Conservation (phyloP, 225 moss, liverwort and hornwort species). For the Pseudisothecium myosuroides region DNA sequence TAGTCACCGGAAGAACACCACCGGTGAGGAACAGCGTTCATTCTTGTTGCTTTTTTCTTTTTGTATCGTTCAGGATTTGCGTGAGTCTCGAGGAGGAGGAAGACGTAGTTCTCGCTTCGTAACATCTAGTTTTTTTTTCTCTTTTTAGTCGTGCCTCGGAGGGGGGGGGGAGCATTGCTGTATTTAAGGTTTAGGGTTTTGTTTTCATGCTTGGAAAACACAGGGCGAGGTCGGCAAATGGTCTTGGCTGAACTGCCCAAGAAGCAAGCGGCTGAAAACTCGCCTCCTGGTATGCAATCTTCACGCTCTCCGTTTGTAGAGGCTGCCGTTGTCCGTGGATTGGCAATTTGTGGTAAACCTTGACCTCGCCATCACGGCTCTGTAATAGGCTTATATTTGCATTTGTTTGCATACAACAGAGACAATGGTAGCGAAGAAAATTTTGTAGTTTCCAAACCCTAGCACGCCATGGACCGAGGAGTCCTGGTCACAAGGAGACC, state of each 20-base stretch:
- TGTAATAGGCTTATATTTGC: background rate
- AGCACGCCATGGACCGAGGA: background rate
- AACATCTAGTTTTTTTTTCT: background rate
- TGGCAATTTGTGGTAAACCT: background rate
- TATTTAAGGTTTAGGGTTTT: background rate
- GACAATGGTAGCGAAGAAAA: background rate
- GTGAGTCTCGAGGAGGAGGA: background rate
- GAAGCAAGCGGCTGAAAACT: background rate
- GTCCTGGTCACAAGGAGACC: background rate
- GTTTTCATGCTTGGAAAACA: background rate
- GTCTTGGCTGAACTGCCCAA: background rate
- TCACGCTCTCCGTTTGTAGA: background rate
- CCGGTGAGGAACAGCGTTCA: background rate
- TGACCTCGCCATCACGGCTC: background rate
- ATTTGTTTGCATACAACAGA: background rate
- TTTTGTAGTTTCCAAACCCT: background rate
- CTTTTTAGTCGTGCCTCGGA: background rate
- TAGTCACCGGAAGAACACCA: slow-evolving; percentile 7
- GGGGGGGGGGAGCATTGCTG: background rate
- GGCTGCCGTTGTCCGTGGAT: background rate
- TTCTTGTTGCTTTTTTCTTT: background rate
- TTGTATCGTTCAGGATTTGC: background rate
- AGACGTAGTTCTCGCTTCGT: background rate
- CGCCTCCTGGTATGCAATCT: slow-evolving; percentile 1
- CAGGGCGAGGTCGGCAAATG: slow-evolving; percentile 23